Evolutionary conservation across 352 stramenopile species (phyloP), one percentile per base, ranked within the genome.

Genomic region (Phytophthora agathidicida): DNA sequence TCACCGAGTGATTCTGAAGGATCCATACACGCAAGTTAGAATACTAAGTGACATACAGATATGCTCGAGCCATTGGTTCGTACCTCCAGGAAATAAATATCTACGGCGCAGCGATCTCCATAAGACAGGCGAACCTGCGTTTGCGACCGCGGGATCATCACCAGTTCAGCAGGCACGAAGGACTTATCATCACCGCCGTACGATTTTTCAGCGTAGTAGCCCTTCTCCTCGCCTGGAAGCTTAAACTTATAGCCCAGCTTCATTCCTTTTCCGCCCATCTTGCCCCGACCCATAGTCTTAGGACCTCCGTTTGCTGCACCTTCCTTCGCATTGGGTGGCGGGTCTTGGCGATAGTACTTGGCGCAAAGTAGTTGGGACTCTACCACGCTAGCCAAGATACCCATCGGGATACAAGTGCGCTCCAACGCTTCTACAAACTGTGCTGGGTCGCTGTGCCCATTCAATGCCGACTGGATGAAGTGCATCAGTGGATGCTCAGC

Each of bases 51-150:
- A 36, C 37, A 28, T 16, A 45, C 26, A 22, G 19, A 24, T 17
- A 44, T 14, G 13, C 11, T n/a, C 5, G 23, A 39, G 36, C 16
- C 16, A 52, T 32, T 36, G 17, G 11, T 0, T 47, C 68, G 28
- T 67, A 93, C 86, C 86, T 93, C 80, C 58, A 95, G 75, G 48
- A 95, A 95, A 91, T 91, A 93, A 88, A 95, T 91, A 91, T 95
- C 86, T 71, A 95, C 84, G 47, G 82, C 86, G 65, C 80, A 93
- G 20, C 86, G 83, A 54, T 95, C 83, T 45, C 75, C 84, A 65
- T 95, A 95, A 30, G 81, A 89, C 46, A 95, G 59, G 42, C 84
- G 83, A 58, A 95, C 80, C 51, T 93, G 83, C 24, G 83, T 92
- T 63, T 95, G 86, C 38, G 86, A 93, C 43, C 86, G 81, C 36